Evolutionary conservation across 345 rosid genomes (phyloP), one percentile per base, ranked within the genome.

Genomic region (Microcos paniculata): DNA sequence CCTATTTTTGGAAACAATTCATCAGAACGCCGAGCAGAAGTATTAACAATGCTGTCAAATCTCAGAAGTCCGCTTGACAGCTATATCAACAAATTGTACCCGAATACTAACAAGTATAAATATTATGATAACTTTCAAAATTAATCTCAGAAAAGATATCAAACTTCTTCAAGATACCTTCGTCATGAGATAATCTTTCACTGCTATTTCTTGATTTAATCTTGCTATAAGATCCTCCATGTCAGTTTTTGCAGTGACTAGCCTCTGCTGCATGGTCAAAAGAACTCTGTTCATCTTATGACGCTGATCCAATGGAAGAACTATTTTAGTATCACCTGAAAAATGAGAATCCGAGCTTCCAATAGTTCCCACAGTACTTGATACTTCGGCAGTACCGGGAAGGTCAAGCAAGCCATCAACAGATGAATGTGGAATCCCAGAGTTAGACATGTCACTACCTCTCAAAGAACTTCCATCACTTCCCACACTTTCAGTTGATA

Each of bases 161-260:
- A 14, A 43, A 40, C 53, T 38, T 45, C 24, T 21, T 73, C n/a
- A n/a, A 75, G 78, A 61, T 84, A 96, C 99, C 96, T 91, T 96
- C 78, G 87, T 92, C 73, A 84, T 80, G 57, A 94, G 97, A 88
- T 92, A 96, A 76, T 87, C 92, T 77, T 94, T 96, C 79, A 92
- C 95, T 0, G 99, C 90, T 64, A 80, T 84, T 87, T 96, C 98
- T 85, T 94, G 99, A 81, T 91, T 88, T 79, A 96, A 82, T 85
- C 99, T 90, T 49, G 89, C 87, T 68, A 94, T 85, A 72, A 96
- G 94, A 88, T 94, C 99, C 85, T 96, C 98, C 98, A 96, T 90
- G 80, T 96, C 98, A 48, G 97, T 91, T 85, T 90, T 96, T 73
- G 96, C 88, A 78, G 95, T 88, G 77, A 85, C 87, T 81, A 96